Evolutionary conservation across 2,329 filamentous ascomycete genomes (phyloP), one percentile per base, ranked within the genome.

Genomic region (Epichloe baconii): DNA sequence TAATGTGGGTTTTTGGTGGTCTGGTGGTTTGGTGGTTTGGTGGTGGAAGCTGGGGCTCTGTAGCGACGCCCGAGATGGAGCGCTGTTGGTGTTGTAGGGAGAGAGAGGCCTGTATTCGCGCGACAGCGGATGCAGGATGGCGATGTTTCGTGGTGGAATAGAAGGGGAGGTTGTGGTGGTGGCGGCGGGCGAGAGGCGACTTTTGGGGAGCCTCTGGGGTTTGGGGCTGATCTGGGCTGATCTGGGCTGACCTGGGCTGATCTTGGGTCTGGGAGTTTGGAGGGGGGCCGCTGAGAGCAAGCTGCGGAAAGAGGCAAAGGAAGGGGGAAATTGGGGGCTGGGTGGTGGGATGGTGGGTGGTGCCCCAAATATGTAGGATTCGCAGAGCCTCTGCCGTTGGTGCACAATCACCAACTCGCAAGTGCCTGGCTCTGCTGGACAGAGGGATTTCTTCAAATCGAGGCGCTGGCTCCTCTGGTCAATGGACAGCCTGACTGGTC

Each of bases 351-450:
- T 55, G 58, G 65, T 62, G 64, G 65, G 63, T 53, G 65, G 58
- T 64, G 63, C 54, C 58, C 62, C 57, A 56, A 63, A 63, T 67
- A 67, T 65, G 64, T 67, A 67, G 60, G 58, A 61, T 58, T 48
- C 36, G 51, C 53, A 53, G 56, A 56, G 53, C 55, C 45, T 49
- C 51, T 53, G 53, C 55, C 46, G 52, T 23, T 46, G 44, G 44
- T 45, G 61, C 61, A 57, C 63, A 67, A 67, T 67, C 64, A 66
- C 60, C 58, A 52, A 44, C 47, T 7, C 34, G 36, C 34, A 43
- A 6, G 34, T 31, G 17, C 12, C 37, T 34, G 37, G 36, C 26
- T 15, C 48, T 36, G 21, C 47, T 42, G 47, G 42, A 26, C 23
- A 26, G 23, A 26, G 23, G 23, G 23, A 26, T 26, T 26, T 26